Base-by-base conservation (phyloP, 129 eudicot species). In the Tagetes patula region DNA sequence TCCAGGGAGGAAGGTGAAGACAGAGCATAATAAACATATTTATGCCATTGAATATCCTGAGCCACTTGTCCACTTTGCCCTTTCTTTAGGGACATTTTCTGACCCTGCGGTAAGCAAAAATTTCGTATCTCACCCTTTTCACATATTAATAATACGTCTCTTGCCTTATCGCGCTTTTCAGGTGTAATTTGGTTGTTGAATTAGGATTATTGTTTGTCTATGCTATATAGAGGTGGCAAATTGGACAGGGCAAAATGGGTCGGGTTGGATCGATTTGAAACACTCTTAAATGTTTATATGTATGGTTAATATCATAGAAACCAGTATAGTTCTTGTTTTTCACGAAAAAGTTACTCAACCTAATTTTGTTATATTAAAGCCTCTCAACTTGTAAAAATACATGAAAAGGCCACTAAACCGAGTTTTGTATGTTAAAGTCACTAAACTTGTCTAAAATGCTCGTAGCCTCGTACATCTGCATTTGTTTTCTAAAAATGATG, bases 41-140 rank as follows among this genome's bases (percentile, higher is more conserved):
- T 91, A 76, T 32, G 85, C 95, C 72, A 82, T 91, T 37, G 95
- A 91, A 45, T 91, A 91, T 80, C 88, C 97, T 0, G 97, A 91
- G 70, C 95, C 95, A 14, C 95, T 88, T 62, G 92, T 91, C 80
- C 97, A 88, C 81, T 91, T 91, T 76, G 92, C 95, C 13, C 87
- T 91, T 78, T 91, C 85, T 59, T 84, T 85, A 8, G 97, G 97
- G 39, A 75, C 87, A 9, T 84, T 78, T 72, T 88, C 95, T 9
- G 97, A 91, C 40, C 97, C 97, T 39, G 86, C 86, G 88, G 97
- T 91, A 91, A 31, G 82, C 40, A 46, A 36, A 52, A 68, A 31
- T 42, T 39, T 68, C 12, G 9, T 14, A 72, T 45, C 9, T 20
- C 34, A 59, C 41, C 12, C 34, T 59, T 32, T 33, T 4, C 41